A percentile compares a stretch with the other conserved stretches of the same genome.
These are phyloP conservation scores for Pyricularia pennisetigena DNA, from an alignment of 2,329 filamentous ascomycete species.

Conservation along the genomic window DNA sequence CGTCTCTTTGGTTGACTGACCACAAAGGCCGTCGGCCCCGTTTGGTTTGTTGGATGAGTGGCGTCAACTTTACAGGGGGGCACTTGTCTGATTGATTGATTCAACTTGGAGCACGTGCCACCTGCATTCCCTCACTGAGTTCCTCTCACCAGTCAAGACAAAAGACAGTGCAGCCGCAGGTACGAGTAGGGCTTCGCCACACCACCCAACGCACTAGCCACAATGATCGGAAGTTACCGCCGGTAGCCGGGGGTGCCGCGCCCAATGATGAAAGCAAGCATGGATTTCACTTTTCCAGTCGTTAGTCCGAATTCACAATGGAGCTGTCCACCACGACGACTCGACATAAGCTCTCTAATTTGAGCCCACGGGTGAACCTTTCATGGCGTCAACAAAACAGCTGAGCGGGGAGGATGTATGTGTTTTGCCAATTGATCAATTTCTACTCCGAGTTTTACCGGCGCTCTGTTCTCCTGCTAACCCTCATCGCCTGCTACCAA, in stretches of 20 bases:
- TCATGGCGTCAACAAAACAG: slow-evolving; percentile 24
- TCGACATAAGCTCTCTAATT: neutral
- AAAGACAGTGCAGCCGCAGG: neutral
- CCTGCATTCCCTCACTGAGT: neutral
- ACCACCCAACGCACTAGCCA: neutral
- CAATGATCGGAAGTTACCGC: neutral
- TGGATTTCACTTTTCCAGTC: neutral
- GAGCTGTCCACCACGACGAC: neutral
- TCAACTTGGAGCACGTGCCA: neutral
- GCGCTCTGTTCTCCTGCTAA: neutral
- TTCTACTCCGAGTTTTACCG: neutral
- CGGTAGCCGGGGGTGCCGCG: neutral
- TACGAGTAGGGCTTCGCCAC: neutral
- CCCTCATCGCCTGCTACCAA: neutral
- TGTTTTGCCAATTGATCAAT: slow-evolving; percentile 6
- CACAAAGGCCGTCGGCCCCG: neutral
- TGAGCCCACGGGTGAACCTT: slow-evolving; percentile 6
- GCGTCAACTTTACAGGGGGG: neutral
- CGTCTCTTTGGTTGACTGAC: neutral
- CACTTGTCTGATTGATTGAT: neutral
- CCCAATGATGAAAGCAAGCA: neutral
- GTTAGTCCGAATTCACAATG: neutral
- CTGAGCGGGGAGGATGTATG: slow-evolving; percentile 20
- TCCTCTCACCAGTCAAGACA: neutral
- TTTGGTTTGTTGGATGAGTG: neutral